phyloP scores from a whole-genome alignment of 352 stramenopile species.

The Sclerospora graminicola region DNA sequence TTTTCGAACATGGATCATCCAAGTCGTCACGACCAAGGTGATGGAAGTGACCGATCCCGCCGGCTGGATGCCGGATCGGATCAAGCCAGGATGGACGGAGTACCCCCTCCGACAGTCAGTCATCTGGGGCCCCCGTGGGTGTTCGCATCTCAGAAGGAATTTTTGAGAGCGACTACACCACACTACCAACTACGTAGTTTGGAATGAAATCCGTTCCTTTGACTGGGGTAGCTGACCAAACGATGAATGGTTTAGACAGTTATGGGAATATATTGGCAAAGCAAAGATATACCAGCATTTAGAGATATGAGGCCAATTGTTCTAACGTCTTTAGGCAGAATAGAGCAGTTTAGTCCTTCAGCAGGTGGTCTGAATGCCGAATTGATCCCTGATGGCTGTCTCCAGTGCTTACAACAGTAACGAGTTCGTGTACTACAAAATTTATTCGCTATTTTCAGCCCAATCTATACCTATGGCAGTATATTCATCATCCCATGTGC shows the following conservation, averaged over 20 bases:
- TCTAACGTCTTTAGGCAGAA: constrained; percentile 31
- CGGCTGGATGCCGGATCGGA: no score
- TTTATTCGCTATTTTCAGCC: constrained; percentile 45
- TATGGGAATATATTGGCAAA: constrained; percentile 56
- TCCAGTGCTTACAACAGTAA: constrained; percentile 34
- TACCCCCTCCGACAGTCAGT: no score
- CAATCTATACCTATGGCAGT: constrained; percentile 50
- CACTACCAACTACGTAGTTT: constrained; percentile 40
- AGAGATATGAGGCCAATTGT: constrained; percentile 64
- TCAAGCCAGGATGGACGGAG: no score
- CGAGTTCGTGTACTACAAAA: constrained; percentile 40
- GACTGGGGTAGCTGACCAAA: constrained; percentile 18
- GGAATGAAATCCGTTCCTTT: constrained; percentile 18
- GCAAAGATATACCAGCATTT: constrained; percentile 26
- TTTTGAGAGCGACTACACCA: no score
- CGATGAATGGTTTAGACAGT: constrained; percentile 46
- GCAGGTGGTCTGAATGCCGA: constrained; percentile 43
- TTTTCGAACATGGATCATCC: no score
- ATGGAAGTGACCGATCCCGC: no score
- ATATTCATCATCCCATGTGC: constrained; percentile 59
- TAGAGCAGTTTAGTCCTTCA: constrained; percentile 29
- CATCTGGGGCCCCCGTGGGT: no score
- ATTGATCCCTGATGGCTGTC: constrained; percentile 32
- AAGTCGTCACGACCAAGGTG: no score
- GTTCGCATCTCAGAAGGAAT: no score